Conservation (phyloP, 1,284 basidiomycete genomes). For the Pseudozyma hubeiensis region DNA sequence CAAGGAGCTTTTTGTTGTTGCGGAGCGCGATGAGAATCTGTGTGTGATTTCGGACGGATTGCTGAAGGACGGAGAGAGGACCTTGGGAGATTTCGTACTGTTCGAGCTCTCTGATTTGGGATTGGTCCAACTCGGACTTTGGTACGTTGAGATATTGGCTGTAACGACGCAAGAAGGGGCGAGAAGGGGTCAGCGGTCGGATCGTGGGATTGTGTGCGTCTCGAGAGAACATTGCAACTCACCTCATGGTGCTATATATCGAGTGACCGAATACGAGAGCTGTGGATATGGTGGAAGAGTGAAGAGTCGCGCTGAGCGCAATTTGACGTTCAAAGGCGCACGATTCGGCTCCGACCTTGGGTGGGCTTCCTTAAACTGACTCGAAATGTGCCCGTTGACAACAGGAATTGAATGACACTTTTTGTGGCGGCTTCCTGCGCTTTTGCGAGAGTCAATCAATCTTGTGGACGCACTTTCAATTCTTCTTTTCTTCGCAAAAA, state of each 20-base stretch:
- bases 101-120: constrained; percentile 92
- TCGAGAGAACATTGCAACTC: neutral
- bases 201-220: neutral
- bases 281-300: neutral
- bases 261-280: neutral
- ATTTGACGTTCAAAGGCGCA: neutral
- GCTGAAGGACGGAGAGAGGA: constrained; percentile 95
- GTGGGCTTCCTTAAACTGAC: constrained; percentile 8
- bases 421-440: neutral
- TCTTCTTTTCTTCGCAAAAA: constrained; percentile 11
- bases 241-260: constrained; percentile 22
- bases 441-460: constrained; percentile 8
- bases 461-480: neutral
- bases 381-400: constrained; percentile 4
- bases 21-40: constrained; percentile 96
- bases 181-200: neutral
- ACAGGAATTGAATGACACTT: constrained; percentile 2
- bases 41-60: constrained; percentile 95
- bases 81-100: constrained; percentile 72
- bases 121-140: constrained; percentile 97
- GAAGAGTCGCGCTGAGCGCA: constrained; percentile 5
- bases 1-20: constrained; percentile 98
- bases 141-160: constrained; percentile 97
- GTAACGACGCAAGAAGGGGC: neutral
- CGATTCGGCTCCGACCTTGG: constrained; percentile 27